Evolutionary conservation across 2,329 filamentous ascomycete species (phyloP), one percentile per base, ranked within the genome.

Genomic region (Colletotrichum navitas): DNA sequence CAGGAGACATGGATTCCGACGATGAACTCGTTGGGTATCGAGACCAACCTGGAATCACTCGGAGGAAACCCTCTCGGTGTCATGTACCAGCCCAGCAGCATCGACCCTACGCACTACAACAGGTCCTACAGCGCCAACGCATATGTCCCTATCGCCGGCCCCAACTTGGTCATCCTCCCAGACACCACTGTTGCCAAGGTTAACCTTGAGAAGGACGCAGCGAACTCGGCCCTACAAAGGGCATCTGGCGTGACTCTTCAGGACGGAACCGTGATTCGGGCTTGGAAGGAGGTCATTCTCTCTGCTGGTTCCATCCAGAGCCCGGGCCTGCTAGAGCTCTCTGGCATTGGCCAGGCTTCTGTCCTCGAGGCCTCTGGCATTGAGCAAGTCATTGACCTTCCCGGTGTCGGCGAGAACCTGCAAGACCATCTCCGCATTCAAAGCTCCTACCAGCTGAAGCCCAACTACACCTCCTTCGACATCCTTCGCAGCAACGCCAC

Each of bases 281-380:
- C 78, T 10, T 69, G 71, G 2, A 74, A 74, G n/a, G 79, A 78
- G 73, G 81, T 82, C 5, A 83, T 77, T 5, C 75, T 83, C 5
- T 78, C 76, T 0, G 76, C 79, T 1, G 88, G 88, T 11, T 81
- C 85, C 0, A 87, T 87, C 78, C 86, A 89, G 76, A 87, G 86
- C 1, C 87, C 88, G 1, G 85, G 88, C 47, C 77, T 91, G 1
- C 83, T 91, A 5, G 88, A 88, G 75, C 82, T 89, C 1, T 87
- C 84, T 21, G 89, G 89, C 36, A 82, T 91, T 36, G 89, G 89
- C 2, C 85, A 85, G 0, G 75, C 74, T 10, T 76, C 80, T 0
- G 84, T 90, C 49, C 82, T 91, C 2, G 67, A 81, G 11, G 78
- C 80, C 4, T 82, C 85, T 63, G 78, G 80, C 12, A 87, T 91